Evolutionary conservation across 495 filamentous ascomycete genomes (phyloP).

Genomic region (Barbatosphaeria neglecta): DNA sequence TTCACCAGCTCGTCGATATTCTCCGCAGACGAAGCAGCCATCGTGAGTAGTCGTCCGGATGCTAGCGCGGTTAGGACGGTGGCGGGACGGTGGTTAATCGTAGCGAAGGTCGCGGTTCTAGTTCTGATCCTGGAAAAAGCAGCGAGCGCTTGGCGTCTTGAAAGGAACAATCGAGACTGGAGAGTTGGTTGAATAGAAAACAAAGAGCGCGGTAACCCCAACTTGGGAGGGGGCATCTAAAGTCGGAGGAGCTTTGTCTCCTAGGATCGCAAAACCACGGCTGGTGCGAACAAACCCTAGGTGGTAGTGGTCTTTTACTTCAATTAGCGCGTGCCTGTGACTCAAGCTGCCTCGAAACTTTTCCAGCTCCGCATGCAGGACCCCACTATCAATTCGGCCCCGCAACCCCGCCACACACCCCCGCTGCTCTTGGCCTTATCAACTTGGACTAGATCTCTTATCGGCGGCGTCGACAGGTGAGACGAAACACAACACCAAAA

Average conservation of each 20-base stretch:
- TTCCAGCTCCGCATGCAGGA: too few relatives aligned
- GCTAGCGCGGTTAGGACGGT: conserved; percentile 3
- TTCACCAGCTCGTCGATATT: conserved; percentile 25
- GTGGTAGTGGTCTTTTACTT: too few relatives aligned
- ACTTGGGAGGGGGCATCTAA: not conserved
- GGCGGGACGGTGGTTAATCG: conserved; percentile 8
- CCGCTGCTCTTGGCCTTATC: too few relatives aligned
- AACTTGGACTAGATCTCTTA: too few relatives aligned
- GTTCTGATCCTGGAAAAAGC: not conserved
- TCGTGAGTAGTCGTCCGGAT: conserved; percentile 4
- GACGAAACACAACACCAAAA: too few relatives aligned
- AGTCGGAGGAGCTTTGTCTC: not conserved
- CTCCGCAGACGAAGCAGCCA: conserved; percentile 13
- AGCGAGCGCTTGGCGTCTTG: not conserved
- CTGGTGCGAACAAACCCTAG: too few relatives aligned
- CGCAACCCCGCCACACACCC: too few relatives aligned
- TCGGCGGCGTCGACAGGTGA: too few relatives aligned
- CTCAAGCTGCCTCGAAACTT: too few relatives aligned
- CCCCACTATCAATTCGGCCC: too few relatives aligned
- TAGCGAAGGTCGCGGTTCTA: conserved; percentile 4
- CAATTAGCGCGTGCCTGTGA: too few relatives aligned
- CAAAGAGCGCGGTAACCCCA: conserved; percentile 2
- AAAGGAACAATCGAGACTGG: conserved; percentile 7
- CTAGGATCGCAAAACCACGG: too few relatives aligned
- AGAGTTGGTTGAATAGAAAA: conserved; percentile 3